Conservation (phyloP, 495 filamentous ascomycete species). For the Melanomma pulvis-pyrius region DNA sequence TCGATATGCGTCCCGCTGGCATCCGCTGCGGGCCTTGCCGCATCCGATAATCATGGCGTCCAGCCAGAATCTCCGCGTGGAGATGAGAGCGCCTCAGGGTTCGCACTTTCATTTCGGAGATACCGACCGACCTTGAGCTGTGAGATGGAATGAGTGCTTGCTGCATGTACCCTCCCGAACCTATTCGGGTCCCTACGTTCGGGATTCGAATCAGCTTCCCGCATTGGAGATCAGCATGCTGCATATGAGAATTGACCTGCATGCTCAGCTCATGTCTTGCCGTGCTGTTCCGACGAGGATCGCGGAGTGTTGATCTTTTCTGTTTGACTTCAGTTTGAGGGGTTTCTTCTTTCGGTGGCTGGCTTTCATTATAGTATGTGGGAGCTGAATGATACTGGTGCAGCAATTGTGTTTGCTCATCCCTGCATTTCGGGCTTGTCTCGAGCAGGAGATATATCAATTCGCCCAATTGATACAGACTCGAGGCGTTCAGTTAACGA, state of each 20-base stretch:
- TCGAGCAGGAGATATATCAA: background rate
- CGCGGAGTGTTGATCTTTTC: background rate
- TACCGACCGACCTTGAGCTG: too few relatives aligned
- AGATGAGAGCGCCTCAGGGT: background rate
- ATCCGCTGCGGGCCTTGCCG: constrained; percentile 11
- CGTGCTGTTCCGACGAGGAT: background rate
- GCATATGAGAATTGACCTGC: background rate
- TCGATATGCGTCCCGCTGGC: background rate
- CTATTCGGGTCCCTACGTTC: background rate
- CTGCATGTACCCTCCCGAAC: too few relatives aligned
- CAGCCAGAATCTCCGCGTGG: background rate
- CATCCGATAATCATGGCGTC: background rate
- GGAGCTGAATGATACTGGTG: constrained; percentile 18
- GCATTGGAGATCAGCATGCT: background rate
- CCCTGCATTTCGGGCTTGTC: background rate
- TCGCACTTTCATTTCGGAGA: too few relatives aligned
- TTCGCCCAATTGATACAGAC: background rate
- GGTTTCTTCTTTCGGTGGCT: background rate
- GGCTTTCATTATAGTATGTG: background rate
- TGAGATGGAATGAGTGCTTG: too few relatives aligned
- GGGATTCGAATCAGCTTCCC: background rate
- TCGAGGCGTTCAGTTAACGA: background rate
- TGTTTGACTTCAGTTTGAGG: background rate
- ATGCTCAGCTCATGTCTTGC: background rate
- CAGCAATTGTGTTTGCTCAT: background rate